Evolutionary conservation across 495 filamentous ascomycete genomes (phyloP), one percentile per base, ranked within the genome.

Genomic region (Xylaria castorea): DNA sequence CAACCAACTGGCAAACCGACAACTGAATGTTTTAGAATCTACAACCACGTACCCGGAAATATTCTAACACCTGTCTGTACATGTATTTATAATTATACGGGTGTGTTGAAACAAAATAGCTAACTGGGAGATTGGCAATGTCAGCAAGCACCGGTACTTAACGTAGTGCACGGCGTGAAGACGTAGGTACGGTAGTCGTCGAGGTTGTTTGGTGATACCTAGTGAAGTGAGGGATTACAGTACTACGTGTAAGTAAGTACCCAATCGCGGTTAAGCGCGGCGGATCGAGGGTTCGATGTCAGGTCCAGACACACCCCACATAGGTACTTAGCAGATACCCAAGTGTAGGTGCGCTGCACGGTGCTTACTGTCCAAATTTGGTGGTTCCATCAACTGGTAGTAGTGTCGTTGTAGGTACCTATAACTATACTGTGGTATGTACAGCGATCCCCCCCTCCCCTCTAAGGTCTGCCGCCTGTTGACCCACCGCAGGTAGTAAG

Each of bases 251-350:
- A 6, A 58, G 58, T 38, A 64, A 38, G 61, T 44, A 38, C 32
- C 8, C 14, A 61, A 36, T 63, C 20, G n/a, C 22, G n/a, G 32
- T 63, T 38, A 25, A 64, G 61, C 38, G 61, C 22, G 38, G 61
- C 38, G 61, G 61, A 64, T 64, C 61, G 30, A 30, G 61, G 38
- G 61, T 27, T 64, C 38, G 38, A 34, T 38, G 34, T 25, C 5
- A 36, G 55, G 20, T 18, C 36, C 61, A 64, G 36, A 64, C 34
- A 62, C 22, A 61, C 34, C 34, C 30, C 38, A 42, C 22, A 27
- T 25, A 27, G 14, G 60, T 60, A 60, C 20, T 4, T 25, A 27
- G 34, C 20, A 40, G 58, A 34, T 38, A 38, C 58, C 32, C n/a
- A 61, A 18, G 32, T 60, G 18, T 61, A 40, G n/a, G 34, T 61